These are phyloP conservation scores for Parastagonospora avenae DNA, from an alignment of 2,329 filamentous ascomycete genomes.

Conservation along the genomic window DNA sequence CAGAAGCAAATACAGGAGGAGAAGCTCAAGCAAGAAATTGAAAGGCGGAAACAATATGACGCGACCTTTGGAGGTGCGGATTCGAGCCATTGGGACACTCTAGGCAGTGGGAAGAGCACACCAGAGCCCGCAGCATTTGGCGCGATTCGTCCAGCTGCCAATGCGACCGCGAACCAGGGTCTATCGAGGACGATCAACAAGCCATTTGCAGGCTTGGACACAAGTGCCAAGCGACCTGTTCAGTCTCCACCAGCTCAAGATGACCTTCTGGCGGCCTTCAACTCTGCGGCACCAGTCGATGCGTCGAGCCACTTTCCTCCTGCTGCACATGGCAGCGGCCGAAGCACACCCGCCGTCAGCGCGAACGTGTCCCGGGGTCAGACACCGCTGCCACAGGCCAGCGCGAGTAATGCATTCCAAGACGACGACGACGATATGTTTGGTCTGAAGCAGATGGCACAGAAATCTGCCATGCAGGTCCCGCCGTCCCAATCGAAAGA, in stretches of 20 bases:
- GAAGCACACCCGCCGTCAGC: slow-evolving; percentile 46
- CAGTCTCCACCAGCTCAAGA: slow-evolving; percentile 54
- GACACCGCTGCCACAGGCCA: slow-evolving; percentile 31
- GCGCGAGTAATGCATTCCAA: slow-evolving; percentile 47
- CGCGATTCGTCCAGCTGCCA: slow-evolving; percentile 25
- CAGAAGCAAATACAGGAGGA: slow-evolving; percentile 77
- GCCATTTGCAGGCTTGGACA: slow-evolving; percentile 45
- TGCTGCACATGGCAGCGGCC: slow-evolving; percentile 44
- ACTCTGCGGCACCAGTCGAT: slow-evolving; percentile 63
- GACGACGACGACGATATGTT: slow-evolving; percentile 88
- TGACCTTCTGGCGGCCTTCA: slow-evolving; percentile 67
- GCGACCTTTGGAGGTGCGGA: slow-evolving; percentile 73
- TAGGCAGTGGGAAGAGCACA: slow-evolving; percentile 63
- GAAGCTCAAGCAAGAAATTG: slow-evolving; percentile 76
- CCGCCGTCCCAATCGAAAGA: slow-evolving; percentile 23
- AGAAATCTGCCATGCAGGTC: slow-evolving; percentile 35
- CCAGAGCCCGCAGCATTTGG: slow-evolving; percentile 47
- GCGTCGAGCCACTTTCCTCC: slow-evolving; percentile 64
- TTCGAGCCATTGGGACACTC: slow-evolving; percentile 74
- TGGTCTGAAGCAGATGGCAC: slow-evolving; percentile 70
- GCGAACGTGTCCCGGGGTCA: slow-evolving; percentile 32
- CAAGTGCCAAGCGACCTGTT: slow-evolving; percentile 33
- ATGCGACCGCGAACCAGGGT: slow-evolving; percentile 28
- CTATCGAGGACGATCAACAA: slow-evolving; percentile 46
- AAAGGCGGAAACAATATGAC: slow-evolving; percentile 73